Conservation (phyloP, 371 early-diverging fungal genomes). For the Apophysomyces ossiformis region DNA sequence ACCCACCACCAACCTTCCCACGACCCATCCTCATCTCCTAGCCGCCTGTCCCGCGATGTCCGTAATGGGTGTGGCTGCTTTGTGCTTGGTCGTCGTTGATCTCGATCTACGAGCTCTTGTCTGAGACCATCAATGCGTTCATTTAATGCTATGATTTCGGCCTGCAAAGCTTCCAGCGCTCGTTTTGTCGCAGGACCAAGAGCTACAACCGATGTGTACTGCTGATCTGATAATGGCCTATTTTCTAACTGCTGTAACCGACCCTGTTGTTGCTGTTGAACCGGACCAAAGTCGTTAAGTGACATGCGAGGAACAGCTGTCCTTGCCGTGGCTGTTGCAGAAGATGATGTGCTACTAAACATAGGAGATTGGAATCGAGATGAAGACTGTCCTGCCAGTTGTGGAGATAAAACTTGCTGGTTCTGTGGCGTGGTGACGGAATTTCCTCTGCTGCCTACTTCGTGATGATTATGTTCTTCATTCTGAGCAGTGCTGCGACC, state of each 20-base stretch:
- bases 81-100: constrained; percentile 8
- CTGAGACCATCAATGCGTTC: constrained; percentile 49
- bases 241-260: neutral
- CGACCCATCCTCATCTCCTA: constrained; percentile 17
- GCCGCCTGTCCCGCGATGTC: neutral
- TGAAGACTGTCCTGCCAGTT: constrained; percentile 5
- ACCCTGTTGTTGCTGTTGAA: constrained; percentile 11
- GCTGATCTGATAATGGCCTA: constrained; percentile 15
- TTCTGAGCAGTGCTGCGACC: constrained; percentile 6
- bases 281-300: neutral
- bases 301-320: constrained; percentile 9
- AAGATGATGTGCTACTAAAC: constrained; percentile 27
- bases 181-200: constrained; percentile 47
- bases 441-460: neutral
- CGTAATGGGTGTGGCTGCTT: neutral
- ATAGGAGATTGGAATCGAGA: constrained; percentile 4
- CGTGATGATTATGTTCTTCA: constrained; percentile 16
- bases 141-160: constrained; percentile 49
- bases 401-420: neutral
- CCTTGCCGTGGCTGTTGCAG: constrained; percentile 35
- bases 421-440: neutral
- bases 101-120: constrained; percentile 37
- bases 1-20: constrained; percentile 52
- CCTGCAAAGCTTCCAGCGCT: constrained; percentile 46
- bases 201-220: constrained; percentile 28